Evolutionary conservation across 495 filamentous ascomycete species (phyloP).

Genomic region (Penicillium lividum): DNA sequence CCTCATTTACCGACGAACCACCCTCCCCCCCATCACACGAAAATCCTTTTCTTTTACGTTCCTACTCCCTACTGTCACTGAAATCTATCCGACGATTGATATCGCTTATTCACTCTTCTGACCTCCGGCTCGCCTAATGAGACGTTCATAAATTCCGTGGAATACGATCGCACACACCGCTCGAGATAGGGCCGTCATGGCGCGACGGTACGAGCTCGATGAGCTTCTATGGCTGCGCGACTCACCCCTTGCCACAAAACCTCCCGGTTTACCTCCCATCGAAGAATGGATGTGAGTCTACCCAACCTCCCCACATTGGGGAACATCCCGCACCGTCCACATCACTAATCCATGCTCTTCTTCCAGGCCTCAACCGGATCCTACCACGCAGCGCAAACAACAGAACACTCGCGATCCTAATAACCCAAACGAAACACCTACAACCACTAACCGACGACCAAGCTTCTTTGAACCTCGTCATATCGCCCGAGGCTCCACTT

Average conservation of each 20-base stretch:
- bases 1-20: slow-evolving; percentile 9
- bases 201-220: slow-evolving; percentile 73
- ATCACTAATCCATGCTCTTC: slow-evolving; percentile 25
- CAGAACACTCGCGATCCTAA: slow-evolving; percentile 46
- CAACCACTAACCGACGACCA: slow-evolving; percentile 53
- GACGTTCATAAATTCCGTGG: slow-evolving; percentile 28
- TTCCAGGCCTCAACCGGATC: slow-evolving; percentile 47
- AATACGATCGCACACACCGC: slow-evolving; percentile 31
- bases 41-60: neutral
- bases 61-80: neutral
- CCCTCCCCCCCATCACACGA: slow-evolving; percentile 1
- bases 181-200: slow-evolving; percentile 43
- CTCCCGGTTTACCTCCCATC: slow-evolving; percentile 74
- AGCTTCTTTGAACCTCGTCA: slow-evolving; percentile 61
- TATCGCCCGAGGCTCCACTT: slow-evolving; percentile 64
- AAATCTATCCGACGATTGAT: neutral
- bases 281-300: slow-evolving; percentile 86
- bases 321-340: slow-evolving; percentile 18
- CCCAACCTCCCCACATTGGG: slow-evolving; percentile 1
- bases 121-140: slow-evolving; percentile 34
- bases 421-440: slow-evolving; percentile 37
- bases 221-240: slow-evolving; percentile 74
- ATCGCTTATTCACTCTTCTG: neutral
- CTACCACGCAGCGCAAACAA: slow-evolving; percentile 50
- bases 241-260: slow-evolving; percentile 85